Evolutionary conservation across 2,329 filamentous ascomycete species (phyloP).

Genomic region (Trichoderma pleuroti): DNA sequence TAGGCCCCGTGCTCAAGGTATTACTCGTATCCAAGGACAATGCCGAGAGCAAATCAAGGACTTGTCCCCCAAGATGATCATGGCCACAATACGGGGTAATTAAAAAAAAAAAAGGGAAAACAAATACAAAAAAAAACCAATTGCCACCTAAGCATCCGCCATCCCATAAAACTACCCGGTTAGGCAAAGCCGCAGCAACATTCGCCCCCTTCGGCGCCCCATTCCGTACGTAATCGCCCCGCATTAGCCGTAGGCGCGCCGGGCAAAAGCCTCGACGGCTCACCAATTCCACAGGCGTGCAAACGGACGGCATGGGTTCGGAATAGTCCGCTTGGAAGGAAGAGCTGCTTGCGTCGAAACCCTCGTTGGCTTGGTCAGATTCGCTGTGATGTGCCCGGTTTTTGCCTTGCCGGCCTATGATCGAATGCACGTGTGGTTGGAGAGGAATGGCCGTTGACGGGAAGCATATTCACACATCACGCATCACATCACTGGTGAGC

Average conservation of each 20-base stretch:
- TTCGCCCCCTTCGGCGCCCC: neutral
- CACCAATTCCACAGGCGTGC: neutral
- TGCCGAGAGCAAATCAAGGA: neutral
- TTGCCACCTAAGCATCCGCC: neutral
- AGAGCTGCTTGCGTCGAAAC: neutral
- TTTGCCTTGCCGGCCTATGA: conserved; percentile 6
- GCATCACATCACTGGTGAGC: neutral
- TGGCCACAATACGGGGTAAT: neutral
- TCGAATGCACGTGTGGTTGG: conserved; percentile 11
- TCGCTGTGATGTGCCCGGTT: neutral
- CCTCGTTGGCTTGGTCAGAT: neutral
- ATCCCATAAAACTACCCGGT: neutral
- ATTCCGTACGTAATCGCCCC: conserved; percentile 19
- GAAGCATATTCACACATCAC: neutral
- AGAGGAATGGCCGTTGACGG: neutral
- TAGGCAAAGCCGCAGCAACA: neutral
- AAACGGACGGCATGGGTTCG: conserved; percentile 1
- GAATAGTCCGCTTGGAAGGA: conserved; percentile 15
- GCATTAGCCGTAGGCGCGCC: conserved; percentile 13
- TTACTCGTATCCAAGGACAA: neutral
- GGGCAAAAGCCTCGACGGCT: neutral
- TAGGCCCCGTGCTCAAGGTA: neutral
- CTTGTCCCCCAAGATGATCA: neutral
- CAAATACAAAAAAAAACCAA: neutral
- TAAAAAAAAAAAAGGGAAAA: neutral